Base-by-base conservation (phyloP, 441 rosid genomes). In the Pelargonium fulgidum region DNA sequence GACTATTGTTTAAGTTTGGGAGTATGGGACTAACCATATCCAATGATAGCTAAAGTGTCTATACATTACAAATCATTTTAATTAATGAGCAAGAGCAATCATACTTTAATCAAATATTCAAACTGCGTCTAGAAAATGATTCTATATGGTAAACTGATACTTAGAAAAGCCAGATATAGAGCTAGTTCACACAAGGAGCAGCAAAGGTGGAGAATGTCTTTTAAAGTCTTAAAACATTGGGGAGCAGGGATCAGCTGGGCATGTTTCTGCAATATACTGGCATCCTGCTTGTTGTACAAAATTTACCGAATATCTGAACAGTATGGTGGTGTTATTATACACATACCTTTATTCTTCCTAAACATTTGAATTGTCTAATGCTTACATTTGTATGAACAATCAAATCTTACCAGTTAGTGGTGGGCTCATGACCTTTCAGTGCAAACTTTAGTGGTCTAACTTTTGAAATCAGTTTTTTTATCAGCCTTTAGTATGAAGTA, bases 361-460 rank as follows among this genome's bases (percentile, higher is more conserved):
- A 50, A 4, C 16, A 50, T 50, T 12, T 50, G 58, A 50, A 50
- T 16, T 2, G 58, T n/a, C 58, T 50, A 12, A 12, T 50, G 58
- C 7, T n/a, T 50, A 29, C 36, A 29, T 29, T 29, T 29, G 58
- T 50, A 50, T 50, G 7, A 12, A 50, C 58, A 10, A 50, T 12
- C 58, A 12, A 50, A n/a, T 12, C 6, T n/a, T 50, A 50, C 58
- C 58, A 12, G 58, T 50, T 50, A 50, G 58, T 50, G 17, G 58
- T 50, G 17, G 14, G 16, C 58, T 50, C 58, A 50, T 16, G 14
- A 50, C 14, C 58, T 50, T 50, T 50, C 58, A n/a, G 58, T 50
- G 58, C 16, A n/a, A 50, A 50, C 58, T 12, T 50, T 50, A 50
- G 58, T n/a, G 58, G 6, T 50, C 58, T n/a, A 50, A 50, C 58